These are phyloP conservation scores for Crithidia thermophila DNA, from an alignment of 208 protist genomes.

Conservation along the genomic window DNA sequence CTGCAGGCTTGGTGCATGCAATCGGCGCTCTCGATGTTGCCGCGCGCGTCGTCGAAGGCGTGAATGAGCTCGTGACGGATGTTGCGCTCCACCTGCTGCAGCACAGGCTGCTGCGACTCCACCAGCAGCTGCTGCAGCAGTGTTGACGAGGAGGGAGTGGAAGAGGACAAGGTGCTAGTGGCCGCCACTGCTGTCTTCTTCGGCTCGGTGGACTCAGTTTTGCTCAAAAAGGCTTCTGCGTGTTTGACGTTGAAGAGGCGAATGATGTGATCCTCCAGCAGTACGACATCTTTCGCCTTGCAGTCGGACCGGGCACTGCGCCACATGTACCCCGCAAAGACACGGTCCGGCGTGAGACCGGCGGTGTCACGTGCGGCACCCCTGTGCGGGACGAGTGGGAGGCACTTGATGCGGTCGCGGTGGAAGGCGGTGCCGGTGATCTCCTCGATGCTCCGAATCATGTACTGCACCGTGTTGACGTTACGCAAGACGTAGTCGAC, in stretches of 20 bases:
- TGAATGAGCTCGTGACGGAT: constrained; percentile 95
- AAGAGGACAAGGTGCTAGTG: not conserved
- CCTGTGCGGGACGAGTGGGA: constrained; percentile 24
- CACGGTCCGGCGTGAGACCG: constrained; percentile 25
- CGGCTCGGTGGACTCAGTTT: constrained; percentile 8
- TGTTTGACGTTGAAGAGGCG: constrained; percentile 26
- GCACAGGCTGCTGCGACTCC: constrained; percentile 29
- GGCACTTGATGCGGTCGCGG: constrained; percentile 82
- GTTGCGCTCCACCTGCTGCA: constrained; percentile 72
- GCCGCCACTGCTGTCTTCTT: constrained; percentile 11
- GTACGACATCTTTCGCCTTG: constrained; percentile 75
- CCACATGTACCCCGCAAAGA: constrained; percentile 84
- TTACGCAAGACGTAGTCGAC: constrained; percentile 72
- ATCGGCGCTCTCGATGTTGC: constrained; percentile 84
- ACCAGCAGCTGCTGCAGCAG: constrained; percentile 19
- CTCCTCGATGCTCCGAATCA: constrained; percentile 79
- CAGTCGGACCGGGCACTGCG: constrained; percentile 52
- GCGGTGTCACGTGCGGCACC: not conserved
- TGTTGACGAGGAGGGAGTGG: not conserved
- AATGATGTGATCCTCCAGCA: constrained; percentile 62
- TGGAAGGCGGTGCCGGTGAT: constrained; percentile 53
- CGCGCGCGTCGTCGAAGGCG: constrained; percentile 93
- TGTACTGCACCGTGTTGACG: constrained; percentile 87
- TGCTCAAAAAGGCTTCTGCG: constrained; percentile 20
- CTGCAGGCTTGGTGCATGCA: constrained; percentile 94